phyloP scores from a whole-genome alignment of 2,329 filamentous ascomycete genomes.

The Arachnopeziza araneosa region DNA sequence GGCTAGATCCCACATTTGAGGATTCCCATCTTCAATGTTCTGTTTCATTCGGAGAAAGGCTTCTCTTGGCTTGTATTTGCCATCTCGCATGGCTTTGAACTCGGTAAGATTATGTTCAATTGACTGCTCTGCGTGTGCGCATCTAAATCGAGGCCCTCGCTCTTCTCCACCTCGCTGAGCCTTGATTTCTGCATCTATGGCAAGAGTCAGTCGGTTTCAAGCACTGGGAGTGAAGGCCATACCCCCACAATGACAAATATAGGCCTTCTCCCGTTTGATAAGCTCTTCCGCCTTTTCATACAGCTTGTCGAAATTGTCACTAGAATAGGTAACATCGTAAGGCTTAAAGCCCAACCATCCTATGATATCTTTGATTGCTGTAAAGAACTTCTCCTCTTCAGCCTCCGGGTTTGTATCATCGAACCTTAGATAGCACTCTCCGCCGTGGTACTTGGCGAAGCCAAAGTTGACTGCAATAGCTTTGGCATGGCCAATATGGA shows the following conservation, averaged over 20 bases:
- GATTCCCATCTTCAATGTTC: slow-evolving; percentile 75
- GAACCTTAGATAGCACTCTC: slow-evolving; percentile 68
- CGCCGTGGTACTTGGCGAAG: slow-evolving; percentile 79
- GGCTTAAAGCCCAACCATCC: slow-evolving; percentile 78
- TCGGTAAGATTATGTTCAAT: slow-evolving; percentile 73
- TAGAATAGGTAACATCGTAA: slow-evolving; percentile 74
- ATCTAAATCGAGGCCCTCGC: slow-evolving; percentile 67
- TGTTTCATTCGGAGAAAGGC: slow-evolving; percentile 93
- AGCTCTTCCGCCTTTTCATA: slow-evolving; percentile 87
- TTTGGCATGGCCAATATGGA: slow-evolving; percentile 92
- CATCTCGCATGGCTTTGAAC: slow-evolving; percentile 86
- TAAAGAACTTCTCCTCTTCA: slow-evolving; percentile 86
- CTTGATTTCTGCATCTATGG: slow-evolving; percentile 69
- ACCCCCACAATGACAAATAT: slow-evolving; percentile 82
- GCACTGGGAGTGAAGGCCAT: slow-evolving; percentile 8
- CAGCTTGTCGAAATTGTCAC: slow-evolving; percentile 78
- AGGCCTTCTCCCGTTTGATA: slow-evolving; percentile 63
- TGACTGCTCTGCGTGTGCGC: slow-evolving; percentile 69
- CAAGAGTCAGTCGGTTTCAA: slow-evolving; percentile 22
- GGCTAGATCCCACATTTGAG: slow-evolving; percentile 93
- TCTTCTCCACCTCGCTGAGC: slow-evolving; percentile 77
- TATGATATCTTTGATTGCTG: slow-evolving; percentile 83
- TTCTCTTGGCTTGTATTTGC: slow-evolving; percentile 79
- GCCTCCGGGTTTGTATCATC: slow-evolving; percentile 95
- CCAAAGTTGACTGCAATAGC: slow-evolving; percentile 96